Conservation (phyloP, 129 eudicot species). For the Helianthus tuberosus region DNA sequence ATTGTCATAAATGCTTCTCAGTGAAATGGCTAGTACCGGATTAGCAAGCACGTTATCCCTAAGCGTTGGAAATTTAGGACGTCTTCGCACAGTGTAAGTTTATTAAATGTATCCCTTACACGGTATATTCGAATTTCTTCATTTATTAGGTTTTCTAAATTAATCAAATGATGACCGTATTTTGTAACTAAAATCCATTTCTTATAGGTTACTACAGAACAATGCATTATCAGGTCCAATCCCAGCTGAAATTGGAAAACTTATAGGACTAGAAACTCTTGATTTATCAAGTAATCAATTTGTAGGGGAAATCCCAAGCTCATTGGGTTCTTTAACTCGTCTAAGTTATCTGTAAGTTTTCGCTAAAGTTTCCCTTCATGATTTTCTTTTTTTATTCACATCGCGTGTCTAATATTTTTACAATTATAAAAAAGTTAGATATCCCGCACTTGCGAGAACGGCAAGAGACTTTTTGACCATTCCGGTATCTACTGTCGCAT, state of each 20-base stretch:
- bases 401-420: slow-evolving; percentile 1
- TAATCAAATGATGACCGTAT: background rate
- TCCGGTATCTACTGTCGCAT: no score
- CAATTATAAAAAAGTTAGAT: no score
- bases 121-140: no score
- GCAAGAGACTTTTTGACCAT: no score
- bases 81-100: slow-evolving; percentile 82
- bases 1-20: slow-evolving; percentile 28
- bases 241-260: slow-evolving; percentile 85
- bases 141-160: background rate
- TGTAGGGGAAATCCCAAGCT: slow-evolving; percentile 80
- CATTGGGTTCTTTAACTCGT: slow-evolving; percentile 68
- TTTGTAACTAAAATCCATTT: background rate
- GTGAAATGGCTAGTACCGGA: slow-evolving; percentile 95
- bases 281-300: slow-evolving; percentile 88
- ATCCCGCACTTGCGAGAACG: no score
- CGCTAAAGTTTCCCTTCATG: background rate
- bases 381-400: slow-evolving; percentile 9
- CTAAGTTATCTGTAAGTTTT: slow-evolving; percentile 84
- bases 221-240: slow-evolving; percentile 75
- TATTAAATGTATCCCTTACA: background rate
- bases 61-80: slow-evolving; percentile 83
- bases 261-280: slow-evolving; percentile 69
- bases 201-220: slow-evolving; percentile 74
- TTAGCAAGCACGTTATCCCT: slow-evolving; percentile 80